Base-by-base conservation (phyloP, 331 rosid species). In the Rosa hybrid region DNA sequence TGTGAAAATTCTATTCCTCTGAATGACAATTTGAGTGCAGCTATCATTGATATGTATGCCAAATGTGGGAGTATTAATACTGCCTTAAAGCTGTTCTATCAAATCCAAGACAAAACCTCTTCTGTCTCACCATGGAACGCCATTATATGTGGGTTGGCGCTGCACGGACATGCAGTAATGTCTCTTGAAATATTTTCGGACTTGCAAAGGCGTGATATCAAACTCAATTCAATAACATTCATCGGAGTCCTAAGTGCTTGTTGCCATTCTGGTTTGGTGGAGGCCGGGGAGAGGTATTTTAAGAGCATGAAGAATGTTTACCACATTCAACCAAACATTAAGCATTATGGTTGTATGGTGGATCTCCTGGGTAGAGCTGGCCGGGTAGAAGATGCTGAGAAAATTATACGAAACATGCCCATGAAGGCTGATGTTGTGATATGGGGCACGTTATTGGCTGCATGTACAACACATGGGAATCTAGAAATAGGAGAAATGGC, bases 301-400 rank as follows among this genome's bases (percentile, higher is more conserved):
- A 78, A 78, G 84, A 88, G 84, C 78, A 95, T 95, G 99, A 91
- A 87, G 76, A 84, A 80, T 75, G 86, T 86, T 38, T 87, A 91
- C 81, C 81, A 83, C 50, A 20, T 93, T 64, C 92, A 93, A 88
- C 98, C 99, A 51, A 90, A 89, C 72, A 85, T 90, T 83, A 93
- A 90, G 90, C 99, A 95, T 83, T 95, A 95, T 84, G 99, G 97
- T 17, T 93, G 99, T 83, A 88, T 93, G 91, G 83, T 91, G 79
- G 99, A 93, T 93, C 96, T 95, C 74, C 84, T 91, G 39, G 99
- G 99, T 20, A 86, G 97, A 86, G 93, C 98, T 4, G 98, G 98
- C 67, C 84, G 85, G 21, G 70, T 95, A 72, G 89, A 84, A 83
- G 98, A 91, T 80, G 98, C 97, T 6, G 97, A 93, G 80, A 89